Base-by-base conservation (phyloP, 1,284 basidiomycete genomes). In the Boletus semigastroideus region DNA sequence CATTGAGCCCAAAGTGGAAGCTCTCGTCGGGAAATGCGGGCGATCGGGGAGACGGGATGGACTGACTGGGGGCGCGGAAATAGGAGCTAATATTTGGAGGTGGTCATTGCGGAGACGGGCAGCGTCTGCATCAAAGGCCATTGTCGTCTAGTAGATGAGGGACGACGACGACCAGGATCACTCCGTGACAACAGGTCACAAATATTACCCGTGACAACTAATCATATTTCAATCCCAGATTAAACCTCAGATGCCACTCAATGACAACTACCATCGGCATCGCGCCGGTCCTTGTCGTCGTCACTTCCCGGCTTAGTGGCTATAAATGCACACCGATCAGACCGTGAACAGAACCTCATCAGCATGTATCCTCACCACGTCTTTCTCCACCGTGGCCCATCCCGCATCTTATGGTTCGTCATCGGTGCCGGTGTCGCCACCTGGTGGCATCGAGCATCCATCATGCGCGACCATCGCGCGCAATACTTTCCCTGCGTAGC, bases 351-450 rank as follows among this genome's bases (percentile, higher is more conserved):
- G 14, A 42, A 13, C 28, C 5, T 16, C n/a, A 25, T 11, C 19
- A 33, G 5, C 42, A 78, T 77, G 73, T 59, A 75, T 50, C 72
- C 70, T 61, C 56, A 52, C 19, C 58, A 59, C 41, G 4, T 65
- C 38, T 63, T 69, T 54, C 60, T 70, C 62, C 69, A 67, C 54
- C 68, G 69, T 47, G 71, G 77, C 20, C 78, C 79, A 33, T 79
- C 78, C 28, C 83, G 86, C 55, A 42, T 85, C 52, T 42, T 88
- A 63, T 88, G 86, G 86, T 86, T 87, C 72, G 14, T 76, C 56
- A 27, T 87, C 55, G 86, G 86, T 50, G 85, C 80, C 5, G 73
- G 70, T 3, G 64, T 74, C 38, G 79, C 83, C 3, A 73, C 77
- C 7, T 73, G 70, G 60, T 86, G 75, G 75, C 69, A 66, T 36